These are phyloP conservation scores for Trypanosoma lewisi DNA, from an alignment of 208 protist genomes.

Conservation along the genomic window DNA sequence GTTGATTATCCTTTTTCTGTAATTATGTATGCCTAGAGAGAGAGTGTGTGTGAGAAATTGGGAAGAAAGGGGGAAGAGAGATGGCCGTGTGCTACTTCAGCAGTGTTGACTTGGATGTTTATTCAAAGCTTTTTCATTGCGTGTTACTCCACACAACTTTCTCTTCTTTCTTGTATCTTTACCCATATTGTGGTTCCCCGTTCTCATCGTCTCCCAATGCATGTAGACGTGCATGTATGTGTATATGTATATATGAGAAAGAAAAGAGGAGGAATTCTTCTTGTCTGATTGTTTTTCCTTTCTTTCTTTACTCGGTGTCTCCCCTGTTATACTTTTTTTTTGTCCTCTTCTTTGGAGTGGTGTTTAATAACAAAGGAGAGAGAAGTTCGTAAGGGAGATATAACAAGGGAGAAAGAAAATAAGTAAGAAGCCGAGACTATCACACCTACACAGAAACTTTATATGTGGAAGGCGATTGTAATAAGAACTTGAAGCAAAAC, in stretches of 20 bases:
- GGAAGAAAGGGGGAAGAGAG: no score
- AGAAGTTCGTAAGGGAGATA: neutral
- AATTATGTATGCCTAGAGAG: no score
- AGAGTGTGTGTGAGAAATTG: no score
- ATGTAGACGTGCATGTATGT: neutral
- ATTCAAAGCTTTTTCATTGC: no score
- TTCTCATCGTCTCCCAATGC: constrained; percentile 4
- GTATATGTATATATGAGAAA: neutral
- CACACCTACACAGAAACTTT: no score
- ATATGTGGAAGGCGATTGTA: no score
- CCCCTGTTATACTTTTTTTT: neutral
- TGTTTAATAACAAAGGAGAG: neutral
- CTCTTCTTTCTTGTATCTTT: constrained; percentile 10
- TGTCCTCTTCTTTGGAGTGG: neutral
- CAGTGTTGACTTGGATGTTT: no score
- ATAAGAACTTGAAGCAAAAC: no score
- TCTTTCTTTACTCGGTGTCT: constrained; percentile 1
- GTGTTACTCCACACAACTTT: constrained; percentile 1
- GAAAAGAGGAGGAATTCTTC: neutral
- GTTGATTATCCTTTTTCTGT: no score
- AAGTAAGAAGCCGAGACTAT: neutral
- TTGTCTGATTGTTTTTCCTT: neutral
- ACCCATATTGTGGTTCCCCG: neutral
- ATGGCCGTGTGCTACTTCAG: no score
- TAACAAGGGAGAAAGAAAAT: neutral